Evolutionary conservation across 164 flowering plant species (phyloP).

Genomic region (Dillenia turbinata): DNA sequence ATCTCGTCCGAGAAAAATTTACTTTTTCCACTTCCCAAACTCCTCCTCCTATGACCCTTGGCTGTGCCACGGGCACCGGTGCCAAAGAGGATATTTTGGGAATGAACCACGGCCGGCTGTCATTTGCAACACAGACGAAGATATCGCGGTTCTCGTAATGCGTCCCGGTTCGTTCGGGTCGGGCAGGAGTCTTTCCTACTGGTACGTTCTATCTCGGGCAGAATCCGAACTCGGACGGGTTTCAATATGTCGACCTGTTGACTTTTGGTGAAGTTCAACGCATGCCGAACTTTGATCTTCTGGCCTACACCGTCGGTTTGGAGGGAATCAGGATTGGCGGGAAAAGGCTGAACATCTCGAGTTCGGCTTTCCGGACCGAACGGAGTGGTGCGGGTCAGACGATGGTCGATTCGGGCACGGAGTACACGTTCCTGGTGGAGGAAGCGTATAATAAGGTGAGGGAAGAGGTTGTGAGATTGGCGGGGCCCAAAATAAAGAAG

Average conservation of each 20-base stretch:
- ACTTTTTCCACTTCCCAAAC: conserved; percentile 32
- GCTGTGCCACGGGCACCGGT: conserved; percentile 45
- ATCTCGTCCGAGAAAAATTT: conserved; percentile 63
- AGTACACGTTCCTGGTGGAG: conserved; percentile 60
- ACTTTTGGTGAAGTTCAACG: conserved; percentile 33
- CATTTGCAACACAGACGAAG: conserved; percentile 61
- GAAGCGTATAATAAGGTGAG: conserved; percentile 54
- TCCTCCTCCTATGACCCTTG: conserved; percentile 61
- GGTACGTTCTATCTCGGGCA: conserved; percentile 58
- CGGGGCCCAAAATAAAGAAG: conserved; percentile 41
- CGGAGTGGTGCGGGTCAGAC: conserved; percentile 74
- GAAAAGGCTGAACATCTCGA: conserved; percentile 36
- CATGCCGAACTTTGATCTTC: conserved; percentile 55
- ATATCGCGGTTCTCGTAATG: conserved; percentile 67
- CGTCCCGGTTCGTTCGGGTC: conserved; percentile 28
- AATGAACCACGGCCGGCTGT: conserved; percentile 68
- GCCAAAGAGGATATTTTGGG: conserved; percentile 72
- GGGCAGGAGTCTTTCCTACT: conserved; percentile 9
- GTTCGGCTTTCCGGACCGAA: conserved; percentile 46
- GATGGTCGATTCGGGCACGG: conserved; percentile 74
- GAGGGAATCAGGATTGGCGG: conserved; percentile 48
- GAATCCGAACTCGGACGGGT: conserved; percentile 47
- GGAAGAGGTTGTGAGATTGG: conserved; percentile 39
- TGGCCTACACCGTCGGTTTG: conserved; percentile 60
- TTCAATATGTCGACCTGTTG: conserved; percentile 39